phyloP scores from a whole-genome alignment of 140 eudicot species.

The Senecio squalidus region DNA sequence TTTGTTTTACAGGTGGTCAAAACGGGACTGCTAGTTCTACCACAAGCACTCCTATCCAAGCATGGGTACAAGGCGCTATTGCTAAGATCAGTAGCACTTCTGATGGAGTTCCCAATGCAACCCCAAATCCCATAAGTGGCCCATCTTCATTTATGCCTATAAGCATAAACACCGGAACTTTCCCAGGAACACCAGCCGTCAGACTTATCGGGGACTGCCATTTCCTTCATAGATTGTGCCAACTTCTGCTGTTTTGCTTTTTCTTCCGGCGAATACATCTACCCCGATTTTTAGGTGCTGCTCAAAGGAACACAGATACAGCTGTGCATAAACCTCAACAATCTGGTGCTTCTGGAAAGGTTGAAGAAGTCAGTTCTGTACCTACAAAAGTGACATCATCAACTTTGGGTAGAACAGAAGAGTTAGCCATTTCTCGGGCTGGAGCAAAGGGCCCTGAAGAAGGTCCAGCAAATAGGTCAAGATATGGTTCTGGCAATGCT shows the following conservation, averaged over 20 bases:
- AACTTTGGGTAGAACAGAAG: constrained; percentile 54
- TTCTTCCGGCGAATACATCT: constrained; percentile 82
- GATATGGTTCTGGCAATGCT: constrained; percentile 90
- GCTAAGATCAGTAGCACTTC: constrained; percentile 89
- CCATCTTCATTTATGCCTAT: constrained; percentile 90
- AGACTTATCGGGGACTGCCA: constrained; percentile 96
- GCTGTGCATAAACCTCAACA: constrained; percentile 63
- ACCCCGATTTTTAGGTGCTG: constrained; percentile 54
- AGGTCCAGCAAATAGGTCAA: constrained; percentile 67
- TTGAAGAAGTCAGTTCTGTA: constrained; percentile 64
- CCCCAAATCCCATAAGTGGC: constrained; percentile 79
- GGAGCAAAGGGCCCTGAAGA: constrained; percentile 78
- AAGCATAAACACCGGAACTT: constrained; percentile 93
- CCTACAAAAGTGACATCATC: constrained; percentile 51
- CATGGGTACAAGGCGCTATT: constrained; percentile 99
- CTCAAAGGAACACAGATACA: constrained; percentile 71
- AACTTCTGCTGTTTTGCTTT: constrained; percentile 80
- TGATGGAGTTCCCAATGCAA: constrained; percentile 68
- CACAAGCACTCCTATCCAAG: constrained; percentile 91
- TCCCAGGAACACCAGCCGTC: constrained; percentile 99
- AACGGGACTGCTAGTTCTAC: constrained; percentile 76
- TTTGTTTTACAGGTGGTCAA: constrained; percentile 53
- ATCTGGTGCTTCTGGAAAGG: constrained; percentile 53
- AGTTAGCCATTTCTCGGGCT: constrained; percentile 46
- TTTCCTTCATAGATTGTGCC: constrained; percentile 93